These are phyloP conservation scores for Pichia kluyveri DNA, from an alignment of 805 yeast species.

Conservation along the genomic window DNA sequence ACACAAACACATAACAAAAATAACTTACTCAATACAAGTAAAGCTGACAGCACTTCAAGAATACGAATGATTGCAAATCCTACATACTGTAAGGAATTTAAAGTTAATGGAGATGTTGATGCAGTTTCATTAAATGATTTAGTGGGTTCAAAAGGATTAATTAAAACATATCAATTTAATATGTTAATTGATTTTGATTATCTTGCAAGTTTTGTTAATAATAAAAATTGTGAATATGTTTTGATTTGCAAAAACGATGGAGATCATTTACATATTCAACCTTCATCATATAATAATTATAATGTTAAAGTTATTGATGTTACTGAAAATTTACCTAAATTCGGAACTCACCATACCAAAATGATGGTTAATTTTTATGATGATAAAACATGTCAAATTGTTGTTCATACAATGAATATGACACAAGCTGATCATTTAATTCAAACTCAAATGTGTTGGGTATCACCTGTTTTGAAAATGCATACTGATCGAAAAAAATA, in stretches of 20 bases:
- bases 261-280: slow-evolving; percentile 27
- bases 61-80: slow-evolving; percentile 19
- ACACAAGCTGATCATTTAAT: slow-evolving; percentile 43
- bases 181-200: slow-evolving; percentile 24
- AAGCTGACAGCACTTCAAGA: slow-evolving; percentile 14
- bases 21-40: neutral
- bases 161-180: slow-evolving; percentile 25
- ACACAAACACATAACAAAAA: too few relatives aligned
- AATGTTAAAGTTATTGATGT: slow-evolving; percentile 24
- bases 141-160: slow-evolving; percentile 17
- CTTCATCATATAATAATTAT: slow-evolving; percentile 11
- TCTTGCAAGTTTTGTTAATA: slow-evolving; percentile 15
- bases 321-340: slow-evolving; percentile 20
- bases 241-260: slow-evolving; percentile 27
- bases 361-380: slow-evolving; percentile 50
- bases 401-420: slow-evolving; percentile 52
- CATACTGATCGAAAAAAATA: neutral
- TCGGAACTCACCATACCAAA: slow-evolving; percentile 55
- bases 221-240: slow-evolving; percentile 14
- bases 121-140: slow-evolving; percentile 21
- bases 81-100: slow-evolving; percentile 14
- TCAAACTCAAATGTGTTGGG: slow-evolving; percentile 63
- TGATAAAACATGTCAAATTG: slow-evolving; percentile 39
- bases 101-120: slow-evolving; percentile 18
- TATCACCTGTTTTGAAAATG: slow-evolving; percentile 35